Base-by-base conservation (phyloP, 768 basidiomycete genomes). In the Cyathus striatus region DNA sequence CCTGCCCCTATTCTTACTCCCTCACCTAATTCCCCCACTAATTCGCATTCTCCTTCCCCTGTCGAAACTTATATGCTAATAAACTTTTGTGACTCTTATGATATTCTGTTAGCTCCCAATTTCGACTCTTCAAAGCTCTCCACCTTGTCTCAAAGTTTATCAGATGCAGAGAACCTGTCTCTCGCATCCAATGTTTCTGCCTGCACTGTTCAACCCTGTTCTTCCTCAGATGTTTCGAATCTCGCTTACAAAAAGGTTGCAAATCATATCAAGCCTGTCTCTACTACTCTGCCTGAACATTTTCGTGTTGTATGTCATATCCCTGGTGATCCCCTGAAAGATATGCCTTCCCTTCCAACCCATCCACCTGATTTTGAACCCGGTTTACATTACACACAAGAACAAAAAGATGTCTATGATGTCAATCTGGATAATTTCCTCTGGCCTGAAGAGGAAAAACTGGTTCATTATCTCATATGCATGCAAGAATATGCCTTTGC, bases 251-350 rank as follows among this genome's bases (percentile, higher is more conserved):
- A n/a, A n/a, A n/a, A n/a, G n/a, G n/a, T n/a, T n/a, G n/a, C n/a
- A n/a, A n/a, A n/a, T n/a, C n/a, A n/a, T n/a, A n/a, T n/a, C n/a
- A 59, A 63, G 13, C 70, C 67, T 3, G 61, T 72, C 3, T 46
- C 60, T 2, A 59, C 55, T 2, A 60, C 55, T 2, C 45, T 64
- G 2, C 63, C 68, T 0, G 56, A 65, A 38, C 52, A 71, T 21
- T 61, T 61, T 1, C 37, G 54, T 5, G 62, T 70, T 3, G 42
- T 45, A 2, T 34, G 61, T 0, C 38, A 32, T 6, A 55, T 72
- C 20, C 64, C 65, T 0, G 46, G 54, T 6, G 58, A 75, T 40
- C 72, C 67, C 0, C 47, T 73, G 0, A 23, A 35, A 1, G 43
- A 50, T 1, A 41, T 71, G 2, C 60, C 60, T 0, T 20, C 18